Evolutionary conservation across 176 grass and related monocot genomes (phyloP), one percentile per base, ranked within the genome.

Genomic region (Chrysopogon serrulatus): DNA sequence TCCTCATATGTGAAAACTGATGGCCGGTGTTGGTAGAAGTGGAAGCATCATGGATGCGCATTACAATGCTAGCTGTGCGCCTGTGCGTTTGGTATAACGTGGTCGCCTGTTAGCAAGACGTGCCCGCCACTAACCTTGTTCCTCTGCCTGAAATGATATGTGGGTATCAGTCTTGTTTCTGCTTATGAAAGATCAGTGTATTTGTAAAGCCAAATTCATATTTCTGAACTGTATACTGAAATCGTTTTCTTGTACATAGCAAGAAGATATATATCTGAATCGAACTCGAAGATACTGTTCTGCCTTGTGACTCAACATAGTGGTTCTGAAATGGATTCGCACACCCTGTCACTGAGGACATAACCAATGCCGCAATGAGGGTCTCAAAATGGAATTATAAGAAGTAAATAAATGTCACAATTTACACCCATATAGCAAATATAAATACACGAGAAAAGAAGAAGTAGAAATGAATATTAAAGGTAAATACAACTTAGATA

Each of bases 311-410:
- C n/a, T n/a, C 31, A 53, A 14, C 30, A 56, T 6, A 54, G 5
- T 16, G 2, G 12, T n/a, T 34, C 19, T 53, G 2, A 37, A 56
- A 56, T 74, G 73, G n/a, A 37, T 39, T 36, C 12, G 18, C 10
- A 4, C 2, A 44, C 14, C 0, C 9, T 32, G 17, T 12, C 18
- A 5, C 5, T 24, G 34, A 76, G 11, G 28, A 32, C 33, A 14
- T 34, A 35, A n/a, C 44, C 9, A 53, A n/a, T 54, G 42, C 1
- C 21, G 11, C 3, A 49, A 49, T 53, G 33, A 1, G 19, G 12
- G 21, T 15, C 48, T 41, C 74, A 72, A 77, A 88, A 78, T 78
- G 74, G 34, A 54, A 62, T 27, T 54, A 63, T 27, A 28, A 34
- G 65, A 53, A 71, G 28, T 33, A 65, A 71, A 27, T 33, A 65